Conservation (phyloP, 208 protist species). For the Crithidia sp. region DNA sequence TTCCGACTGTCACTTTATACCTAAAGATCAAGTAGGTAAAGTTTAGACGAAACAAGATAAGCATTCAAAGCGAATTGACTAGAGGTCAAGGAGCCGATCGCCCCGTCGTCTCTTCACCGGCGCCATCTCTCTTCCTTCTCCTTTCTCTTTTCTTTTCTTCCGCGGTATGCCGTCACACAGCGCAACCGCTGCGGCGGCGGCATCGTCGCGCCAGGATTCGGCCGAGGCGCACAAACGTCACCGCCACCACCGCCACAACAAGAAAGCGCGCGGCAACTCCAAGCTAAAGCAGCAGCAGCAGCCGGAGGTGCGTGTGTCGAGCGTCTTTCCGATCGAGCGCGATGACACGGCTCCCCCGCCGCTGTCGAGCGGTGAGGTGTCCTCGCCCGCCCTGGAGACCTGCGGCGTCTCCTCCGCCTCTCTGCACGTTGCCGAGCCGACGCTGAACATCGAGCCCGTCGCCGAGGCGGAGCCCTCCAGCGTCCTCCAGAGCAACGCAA, state of each 20-base stretch:
- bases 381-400: no score
- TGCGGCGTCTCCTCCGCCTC: no score
- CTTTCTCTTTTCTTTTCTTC: neutral
- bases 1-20: no score
- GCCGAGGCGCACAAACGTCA: neutral
- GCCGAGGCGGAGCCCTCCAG: neutral
- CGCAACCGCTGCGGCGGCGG: neutral
- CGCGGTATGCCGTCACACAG: neutral
- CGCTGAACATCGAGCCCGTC: no score
- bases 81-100: no score
- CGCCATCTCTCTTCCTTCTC: neutral
- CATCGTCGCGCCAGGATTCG: neutral
- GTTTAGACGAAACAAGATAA: no score
- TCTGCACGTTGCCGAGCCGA: neutral
- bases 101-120: no score
- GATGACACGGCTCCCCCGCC: neutral
- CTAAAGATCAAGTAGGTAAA: no score
- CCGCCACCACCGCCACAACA: neutral
- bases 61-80: no score
- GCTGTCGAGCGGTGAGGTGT: no score
- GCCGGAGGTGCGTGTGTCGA: neutral
- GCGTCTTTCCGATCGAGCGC: neutral
- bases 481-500: neutral
- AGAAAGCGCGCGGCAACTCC: neutral
- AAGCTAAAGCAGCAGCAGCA: neutral